These are phyloP conservation scores for Boletus fagicola DNA, from an alignment of 768 basidiomycete genomes.

Conservation along the genomic window DNA sequence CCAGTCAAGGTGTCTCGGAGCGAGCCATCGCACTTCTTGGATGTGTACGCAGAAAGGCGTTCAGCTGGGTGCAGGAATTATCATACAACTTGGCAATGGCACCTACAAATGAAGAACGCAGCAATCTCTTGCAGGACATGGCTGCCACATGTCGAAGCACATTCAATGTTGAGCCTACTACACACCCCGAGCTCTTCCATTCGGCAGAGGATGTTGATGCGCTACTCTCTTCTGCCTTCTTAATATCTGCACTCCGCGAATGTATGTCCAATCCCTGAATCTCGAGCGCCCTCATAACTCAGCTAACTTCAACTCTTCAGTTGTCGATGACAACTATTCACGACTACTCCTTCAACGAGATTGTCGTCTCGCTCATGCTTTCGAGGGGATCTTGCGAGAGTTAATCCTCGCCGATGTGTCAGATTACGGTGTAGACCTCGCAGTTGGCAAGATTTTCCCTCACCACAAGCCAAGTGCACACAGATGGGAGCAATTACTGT, in stretches of 20 bases:
- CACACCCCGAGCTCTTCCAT: too few species aligned
- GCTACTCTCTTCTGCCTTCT: not conserved
- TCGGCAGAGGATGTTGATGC: too few species aligned
- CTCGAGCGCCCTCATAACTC: not conserved
- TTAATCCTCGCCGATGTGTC: not conserved
- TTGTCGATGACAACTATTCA: rapidly evolving
- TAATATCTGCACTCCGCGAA: not conserved
- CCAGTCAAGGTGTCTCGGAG: not conserved
- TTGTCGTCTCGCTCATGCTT: constrained; percentile 15
- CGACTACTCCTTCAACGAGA: constrained; percentile 19
- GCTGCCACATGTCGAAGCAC: not conserved
- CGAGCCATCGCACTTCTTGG: not conserved
- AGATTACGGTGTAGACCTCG: constrained; percentile 14
- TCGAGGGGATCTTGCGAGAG: constrained; percentile 12
- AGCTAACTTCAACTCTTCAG: not conserved
- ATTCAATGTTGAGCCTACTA: not conserved
- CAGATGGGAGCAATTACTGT: constrained; percentile 5
- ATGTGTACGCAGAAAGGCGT: not conserved
- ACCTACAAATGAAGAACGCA: not conserved
- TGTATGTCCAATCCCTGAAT: not conserved
- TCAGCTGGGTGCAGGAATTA: not conserved
- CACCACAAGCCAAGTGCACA: constrained; percentile 6
- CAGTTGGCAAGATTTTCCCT: constrained; percentile 5
- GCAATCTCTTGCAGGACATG: not conserved
- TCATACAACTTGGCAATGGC: not conserved